Conservation (phyloP, 2,329 filamentous ascomycete species). For the Ophiostoma novo-ulmi region DNA sequence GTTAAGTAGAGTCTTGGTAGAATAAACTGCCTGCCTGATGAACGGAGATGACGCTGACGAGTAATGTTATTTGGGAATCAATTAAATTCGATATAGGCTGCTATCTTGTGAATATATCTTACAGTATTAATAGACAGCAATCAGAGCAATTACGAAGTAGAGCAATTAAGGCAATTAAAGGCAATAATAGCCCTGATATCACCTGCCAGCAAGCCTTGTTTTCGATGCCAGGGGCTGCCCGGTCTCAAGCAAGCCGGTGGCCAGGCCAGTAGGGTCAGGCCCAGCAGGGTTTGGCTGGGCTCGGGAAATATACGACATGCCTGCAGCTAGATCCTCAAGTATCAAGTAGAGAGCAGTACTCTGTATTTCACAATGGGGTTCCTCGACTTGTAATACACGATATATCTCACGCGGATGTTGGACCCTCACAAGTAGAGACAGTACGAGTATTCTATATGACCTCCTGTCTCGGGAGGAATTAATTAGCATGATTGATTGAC, state of each 20-base stretch:
- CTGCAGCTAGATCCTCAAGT: too few relatives aligned
- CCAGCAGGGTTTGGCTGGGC: neutral
- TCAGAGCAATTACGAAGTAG: too few relatives aligned
- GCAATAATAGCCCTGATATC: neutral
- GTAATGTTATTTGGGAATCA: neutral
- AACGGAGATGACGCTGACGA: constrained; percentile 5
- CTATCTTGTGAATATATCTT: too few relatives aligned
- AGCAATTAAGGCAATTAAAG: neutral
- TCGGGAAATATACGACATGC: too few relatives aligned
- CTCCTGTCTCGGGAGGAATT: neutral
- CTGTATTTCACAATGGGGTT: too few relatives aligned
- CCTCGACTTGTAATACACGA: too few relatives aligned
- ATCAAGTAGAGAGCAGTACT: too few relatives aligned
- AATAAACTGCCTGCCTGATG: neutral
- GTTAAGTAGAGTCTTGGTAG: neutral
- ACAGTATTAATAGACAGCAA: neutral
- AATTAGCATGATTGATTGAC: too few relatives aligned
- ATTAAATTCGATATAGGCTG: neutral
- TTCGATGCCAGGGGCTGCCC: neutral
- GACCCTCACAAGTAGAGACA: too few relatives aligned
- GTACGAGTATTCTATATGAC: neutral
- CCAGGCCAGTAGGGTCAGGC: neutral
- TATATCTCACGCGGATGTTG: too few relatives aligned
- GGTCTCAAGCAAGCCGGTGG: too few relatives aligned
- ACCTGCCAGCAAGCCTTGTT: neutral